Conservation (phyloP, 1,284 basidiomycete genomes). For the Tilletiaria anomala region DNA sequence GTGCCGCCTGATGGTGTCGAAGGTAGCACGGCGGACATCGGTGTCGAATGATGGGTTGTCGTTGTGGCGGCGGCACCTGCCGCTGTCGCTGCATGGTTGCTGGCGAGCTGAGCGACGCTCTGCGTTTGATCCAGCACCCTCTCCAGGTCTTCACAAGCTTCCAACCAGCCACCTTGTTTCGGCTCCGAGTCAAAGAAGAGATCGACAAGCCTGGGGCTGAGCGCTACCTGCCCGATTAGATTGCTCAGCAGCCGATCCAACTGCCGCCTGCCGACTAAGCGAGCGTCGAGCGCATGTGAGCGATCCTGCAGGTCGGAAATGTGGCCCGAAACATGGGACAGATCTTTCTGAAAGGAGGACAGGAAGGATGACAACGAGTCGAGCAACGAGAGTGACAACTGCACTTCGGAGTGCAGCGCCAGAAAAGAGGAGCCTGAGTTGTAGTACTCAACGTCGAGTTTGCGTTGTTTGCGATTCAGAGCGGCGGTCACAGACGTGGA, state of each 20-base stretch:
- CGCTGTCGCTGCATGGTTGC: background rate
- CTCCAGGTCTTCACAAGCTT: slow-evolving; percentile 50
- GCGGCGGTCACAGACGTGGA: too few species aligned
- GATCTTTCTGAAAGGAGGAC: slow-evolving; percentile 83
- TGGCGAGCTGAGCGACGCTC: background rate
- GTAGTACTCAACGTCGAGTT: background rate
- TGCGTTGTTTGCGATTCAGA: too few species aligned
- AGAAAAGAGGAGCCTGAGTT: slow-evolving; percentile 1
- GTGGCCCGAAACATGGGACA: slow-evolving; percentile 82
- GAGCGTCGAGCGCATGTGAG: slow-evolving; percentile 73
- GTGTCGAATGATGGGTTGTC: too few species aligned
- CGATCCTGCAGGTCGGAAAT: slow-evolving; percentile 81
- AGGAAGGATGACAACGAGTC: slow-evolving; percentile 76
- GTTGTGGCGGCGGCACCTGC: background rate
- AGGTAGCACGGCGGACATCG: background rate
- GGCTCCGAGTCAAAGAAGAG: slow-evolving; percentile 68
- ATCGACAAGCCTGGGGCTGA: slow-evolving; percentile 64
- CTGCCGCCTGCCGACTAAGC: slow-evolving; percentile 67
- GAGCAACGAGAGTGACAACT: slow-evolving; percentile 47
- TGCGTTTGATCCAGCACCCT: slow-evolving; percentile 52
- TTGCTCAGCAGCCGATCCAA: slow-evolving; percentile 69
- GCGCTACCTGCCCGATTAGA: slow-evolving; percentile 62
- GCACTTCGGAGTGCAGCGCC: slow-evolving; percentile 52
- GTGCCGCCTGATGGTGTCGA: background rate
- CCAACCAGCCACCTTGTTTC: background rate